Evolutionary conservation across 306 rosid species (phyloP), one percentile per base, ranked within the genome.

Genomic region (Vigna hirtella): DNA sequence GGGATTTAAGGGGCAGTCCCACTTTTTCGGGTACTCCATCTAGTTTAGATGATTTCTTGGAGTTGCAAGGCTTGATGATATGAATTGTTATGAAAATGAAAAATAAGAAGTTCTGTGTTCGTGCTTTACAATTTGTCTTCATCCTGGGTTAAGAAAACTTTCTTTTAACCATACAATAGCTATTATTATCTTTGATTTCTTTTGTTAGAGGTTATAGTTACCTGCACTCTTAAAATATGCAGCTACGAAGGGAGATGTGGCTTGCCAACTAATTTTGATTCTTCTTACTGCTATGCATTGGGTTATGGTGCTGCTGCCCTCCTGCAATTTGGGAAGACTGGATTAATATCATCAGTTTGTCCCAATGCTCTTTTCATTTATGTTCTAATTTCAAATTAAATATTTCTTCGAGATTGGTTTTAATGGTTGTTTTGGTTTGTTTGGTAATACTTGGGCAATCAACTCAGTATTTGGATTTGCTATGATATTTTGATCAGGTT

Each of bases 241-340:
- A 93, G 99, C 30, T 96, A 96, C 34, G 99, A 96, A 88, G 99
- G 98, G 59, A 87, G 99, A 84, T 96, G 99, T 56, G 99, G 97
- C 78, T 84, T 96, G 73, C 99, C 99, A 74, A 96, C 98, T 58
- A 96, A 96, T 82, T 96, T 96, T 77, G 99, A 96, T 85, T 82
- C 99, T 72, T 82, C 85, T 61, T 93, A 96, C 85, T 96, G 99
- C 83, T 91, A 93, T 88, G 99, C 97, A 47, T 85, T 96, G 94
- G 99, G 99, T 68, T 96, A 77, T 82, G 98, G 77, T 67, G 99
- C 99, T 64, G 99, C 91, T 74, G 98, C 93, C 70, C 98, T 96
- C 76, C 94, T 96, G 76, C 99, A 91, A 11, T 80, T 85, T 70
- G 98, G 99, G 73, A 93, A 86, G 83, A 91, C 97, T 83, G 99